phyloP scores from a whole-genome alignment of 805 yeast species.

The Barnettozyma pratensis region DNA sequence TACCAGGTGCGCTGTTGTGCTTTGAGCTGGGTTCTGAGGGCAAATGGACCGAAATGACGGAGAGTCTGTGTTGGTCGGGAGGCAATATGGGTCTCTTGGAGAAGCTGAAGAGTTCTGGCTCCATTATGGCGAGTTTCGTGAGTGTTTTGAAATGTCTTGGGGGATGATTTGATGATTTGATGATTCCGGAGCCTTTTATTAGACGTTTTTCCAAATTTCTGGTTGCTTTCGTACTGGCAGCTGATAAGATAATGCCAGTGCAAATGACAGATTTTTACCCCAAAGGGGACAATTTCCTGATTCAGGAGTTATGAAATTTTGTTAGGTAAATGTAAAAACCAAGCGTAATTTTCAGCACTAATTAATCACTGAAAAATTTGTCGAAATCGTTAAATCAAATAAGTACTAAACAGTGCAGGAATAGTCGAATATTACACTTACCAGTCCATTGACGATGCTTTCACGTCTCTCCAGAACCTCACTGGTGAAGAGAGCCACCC shows the following conservation, averaged over 20 bases:
- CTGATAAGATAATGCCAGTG: neutral
- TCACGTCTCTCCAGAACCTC: neutral
- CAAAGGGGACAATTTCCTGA: slow-evolving; percentile 5
- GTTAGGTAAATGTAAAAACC: neutral
- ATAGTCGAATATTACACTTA: neutral
- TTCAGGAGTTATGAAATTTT: neutral
- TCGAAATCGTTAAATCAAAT: neutral
- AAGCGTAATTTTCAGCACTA: slow-evolving; percentile 12
- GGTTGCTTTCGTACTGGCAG: neutral
- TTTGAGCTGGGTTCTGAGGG: slow-evolving; percentile 12
- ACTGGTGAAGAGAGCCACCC: neutral
- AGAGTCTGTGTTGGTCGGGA: slow-evolving; percentile 8
- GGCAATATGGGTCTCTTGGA: slow-evolving; percentile 22
- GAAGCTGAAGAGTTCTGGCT: slow-evolving; percentile 21
- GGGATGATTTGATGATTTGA: too few species aligned
- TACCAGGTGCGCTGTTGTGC: neutral
- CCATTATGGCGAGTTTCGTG: slow-evolving; percentile 2
- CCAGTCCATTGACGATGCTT: neutral
- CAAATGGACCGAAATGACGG: slow-evolving; percentile 20
- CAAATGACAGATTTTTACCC: slow-evolving; percentile 6
- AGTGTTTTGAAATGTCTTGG: neutral
- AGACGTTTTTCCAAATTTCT: neutral
- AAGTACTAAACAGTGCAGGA: neutral
- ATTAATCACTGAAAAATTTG: slow-evolving; percentile 7
- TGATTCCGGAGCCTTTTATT: too few species aligned